Base-by-base conservation (phyloP, 805 yeast genomes). In the Kuraishia hungarica region DNA sequence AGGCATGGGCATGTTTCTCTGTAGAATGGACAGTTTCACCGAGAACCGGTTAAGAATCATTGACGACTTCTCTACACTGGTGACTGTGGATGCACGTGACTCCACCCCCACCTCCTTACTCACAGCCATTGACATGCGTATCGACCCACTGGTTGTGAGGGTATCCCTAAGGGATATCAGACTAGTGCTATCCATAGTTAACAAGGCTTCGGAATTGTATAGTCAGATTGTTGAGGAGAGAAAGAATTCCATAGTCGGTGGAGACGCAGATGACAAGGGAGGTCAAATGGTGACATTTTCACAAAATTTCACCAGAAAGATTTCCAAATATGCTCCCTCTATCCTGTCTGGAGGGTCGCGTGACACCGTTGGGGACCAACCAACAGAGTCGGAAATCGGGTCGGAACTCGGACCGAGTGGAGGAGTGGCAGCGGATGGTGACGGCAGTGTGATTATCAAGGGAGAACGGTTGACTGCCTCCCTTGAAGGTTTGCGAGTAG, bases 161-260 rank as follows among this genome's bases (percentile, higher is more conserved):
- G 79, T 94, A 19, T 91, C 98, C 0, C 69, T 93, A 55, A 77
- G 96, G 57, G 99, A 94, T 72, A 88, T 94, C 50, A 73, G 88
- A 51, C 74, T 96, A 50, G 97, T 96, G 0, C 67, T 87, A 61
- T 73, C 77, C 13, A 89, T 94, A 28, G 78, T 90, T 60, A 82
- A 87, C 60, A 82, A 76, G 59, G 97, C 96, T 0, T 79, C 86
- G 5, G 81, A 76, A 24, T 72, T 82, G 61, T 80, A 80, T 52
- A 53, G 58, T 2, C 54, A 60, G 6, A 57, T 56, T 2, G 48
- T 13, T 15, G 23, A 46, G 26, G 50, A 22, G 8, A 22, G 39
- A 59, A 10, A 35, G 43, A 2, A 4, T 4, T 2, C 43, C 8
- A 35, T 13, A 3, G 17, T 2, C n/a, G 43, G 43, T 35, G 15